These are phyloP conservation scores for Ceratocystis alfenasii DNA, from an alignment of 2,329 filamentous ascomycete species.

Conservation along the genomic window DNA sequence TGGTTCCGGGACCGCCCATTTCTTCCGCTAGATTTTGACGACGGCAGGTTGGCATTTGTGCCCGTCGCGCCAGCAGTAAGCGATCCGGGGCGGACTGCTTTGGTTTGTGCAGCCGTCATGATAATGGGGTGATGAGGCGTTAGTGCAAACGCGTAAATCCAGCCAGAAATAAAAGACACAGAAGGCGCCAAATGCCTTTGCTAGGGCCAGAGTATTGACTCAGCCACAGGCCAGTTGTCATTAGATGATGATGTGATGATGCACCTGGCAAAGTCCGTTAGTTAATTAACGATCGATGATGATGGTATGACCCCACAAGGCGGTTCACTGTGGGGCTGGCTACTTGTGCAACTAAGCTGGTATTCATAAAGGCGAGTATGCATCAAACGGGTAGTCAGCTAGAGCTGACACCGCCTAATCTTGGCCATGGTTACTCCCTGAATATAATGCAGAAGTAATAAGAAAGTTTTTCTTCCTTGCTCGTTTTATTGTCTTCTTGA, in stretches of 20 bases:
- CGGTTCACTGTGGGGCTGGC: not conserved
- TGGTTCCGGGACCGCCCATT: constrained; percentile 13
- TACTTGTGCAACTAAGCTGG: constrained; percentile 1
- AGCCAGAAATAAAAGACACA: not conserved
- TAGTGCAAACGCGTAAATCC: not conserved
- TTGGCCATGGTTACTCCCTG: not conserved
- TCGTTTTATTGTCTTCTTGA: not conserved
- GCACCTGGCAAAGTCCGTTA: not conserved
- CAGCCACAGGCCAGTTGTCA: not conserved
- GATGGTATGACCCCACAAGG: not conserved
- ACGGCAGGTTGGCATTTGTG: not conserved
- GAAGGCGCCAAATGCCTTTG: not conserved
- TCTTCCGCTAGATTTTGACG: constrained; percentile 2
- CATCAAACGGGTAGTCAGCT: not conserved
- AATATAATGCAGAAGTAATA: not conserved
- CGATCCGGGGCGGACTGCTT: not conserved
- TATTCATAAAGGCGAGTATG: not conserved
- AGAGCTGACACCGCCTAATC: not conserved
- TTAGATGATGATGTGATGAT: not conserved
- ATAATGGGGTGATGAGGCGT: not conserved
- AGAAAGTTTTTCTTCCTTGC: constrained; percentile 6
- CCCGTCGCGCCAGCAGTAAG: not conserved
- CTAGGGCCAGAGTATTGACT: not conserved
- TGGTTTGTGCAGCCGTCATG: constrained; percentile 15
- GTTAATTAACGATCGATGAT: not conserved